These are phyloP conservation scores for Candida taoyuanica DNA, from an alignment of 805 yeast species.

Conservation along the genomic window DNA sequence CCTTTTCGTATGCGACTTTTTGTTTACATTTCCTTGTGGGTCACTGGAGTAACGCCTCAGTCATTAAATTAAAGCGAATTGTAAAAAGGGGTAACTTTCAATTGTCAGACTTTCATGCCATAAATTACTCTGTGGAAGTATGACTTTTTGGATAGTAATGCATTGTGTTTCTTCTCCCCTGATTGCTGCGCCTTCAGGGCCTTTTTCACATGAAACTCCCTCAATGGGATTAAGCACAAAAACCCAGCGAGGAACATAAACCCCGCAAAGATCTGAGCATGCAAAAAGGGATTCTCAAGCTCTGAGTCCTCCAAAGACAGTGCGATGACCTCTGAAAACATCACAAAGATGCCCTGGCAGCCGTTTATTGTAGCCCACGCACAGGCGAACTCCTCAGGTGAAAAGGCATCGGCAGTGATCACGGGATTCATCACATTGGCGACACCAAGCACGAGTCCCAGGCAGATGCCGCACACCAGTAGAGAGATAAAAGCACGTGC, in stretches of 20 bases:
- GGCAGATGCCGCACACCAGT: conserved; percentile 36
- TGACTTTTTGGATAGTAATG: neutral
- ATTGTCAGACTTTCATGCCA: conserved; percentile 3
- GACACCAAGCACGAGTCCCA: conserved; percentile 44
- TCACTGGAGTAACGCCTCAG: neutral
- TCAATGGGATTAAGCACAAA: conserved; percentile 37
- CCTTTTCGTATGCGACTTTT: neutral
- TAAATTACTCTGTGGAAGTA: conserved; percentile 1
- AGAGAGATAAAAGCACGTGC: conserved; percentile 36
- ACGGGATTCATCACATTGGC: conserved; percentile 38
- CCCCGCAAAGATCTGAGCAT: conserved; percentile 59
- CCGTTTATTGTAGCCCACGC: conserved; percentile 37
- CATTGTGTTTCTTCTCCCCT: neutral
- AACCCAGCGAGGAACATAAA: conserved; percentile 39
- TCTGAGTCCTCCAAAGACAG: conserved; percentile 36
- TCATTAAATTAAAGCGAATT: neutral
- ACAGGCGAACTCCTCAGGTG: conserved; percentile 32
- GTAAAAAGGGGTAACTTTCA: neutral
- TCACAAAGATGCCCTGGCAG: conserved; percentile 29
- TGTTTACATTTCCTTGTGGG: conserved; percentile 3
- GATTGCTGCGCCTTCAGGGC: conserved; percentile 18
- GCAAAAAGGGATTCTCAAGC: conserved; percentile 40
- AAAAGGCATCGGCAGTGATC: conserved; percentile 36
- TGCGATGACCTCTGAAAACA: conserved; percentile 52
- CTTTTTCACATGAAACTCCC: conserved; percentile 46